Percentiles rank a stretch among this genome's conserved stretches.
Evolutionary conservation across 352 stramenopile species (phyloP).

Genomic region (Phytophthora rubi): DNA sequence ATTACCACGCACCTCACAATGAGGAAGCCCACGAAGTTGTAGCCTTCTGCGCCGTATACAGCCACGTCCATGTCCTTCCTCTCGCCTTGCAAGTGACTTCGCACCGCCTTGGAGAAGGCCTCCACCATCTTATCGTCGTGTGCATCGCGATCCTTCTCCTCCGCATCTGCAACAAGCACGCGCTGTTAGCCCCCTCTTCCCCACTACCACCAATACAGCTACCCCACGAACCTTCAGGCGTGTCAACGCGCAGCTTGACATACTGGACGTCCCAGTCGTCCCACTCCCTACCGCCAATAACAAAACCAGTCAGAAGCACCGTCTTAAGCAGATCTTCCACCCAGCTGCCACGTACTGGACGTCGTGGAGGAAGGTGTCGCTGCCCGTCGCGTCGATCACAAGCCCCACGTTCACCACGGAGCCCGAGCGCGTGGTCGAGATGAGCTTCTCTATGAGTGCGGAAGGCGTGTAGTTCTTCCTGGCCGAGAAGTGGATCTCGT

Average conservation of each 20-base stretch:
- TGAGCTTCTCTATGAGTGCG: conserved; percentile 83
- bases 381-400: conserved; percentile 80
- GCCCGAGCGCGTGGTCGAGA: conserved; percentile 62
- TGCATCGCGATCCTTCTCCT: conserved; percentile 41
- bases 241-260: conserved; percentile 62
- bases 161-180: conserved; percentile 25
- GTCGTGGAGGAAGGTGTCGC: conserved; percentile 78
- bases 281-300: conserved; percentile 66
- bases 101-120: conserved; percentile 66
- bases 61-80: conserved; percentile 82
- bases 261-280: conserved; percentile 90
- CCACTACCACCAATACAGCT: not conserved
- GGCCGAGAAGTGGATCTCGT: conserved; percentile 82
- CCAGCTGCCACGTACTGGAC: conserved; percentile 54
- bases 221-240: conserved; percentile 40
- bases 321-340: not conserved
- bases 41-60: conserved; percentile 66
- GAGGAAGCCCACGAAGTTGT: conserved; percentile 81
- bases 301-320: not conserved
- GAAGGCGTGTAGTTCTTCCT: conserved; percentile 71
- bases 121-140: conserved; percentile 61
- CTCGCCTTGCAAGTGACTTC: conserved; percentile 63
- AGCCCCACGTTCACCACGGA: conserved; percentile 74
- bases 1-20: conserved; percentile 58
- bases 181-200: conserved; percentile 5